These are phyloP conservation scores for Pinus tabuliformis DNA, from an alignment of 75 land plant genomes.

Conservation along the genomic window DNA sequence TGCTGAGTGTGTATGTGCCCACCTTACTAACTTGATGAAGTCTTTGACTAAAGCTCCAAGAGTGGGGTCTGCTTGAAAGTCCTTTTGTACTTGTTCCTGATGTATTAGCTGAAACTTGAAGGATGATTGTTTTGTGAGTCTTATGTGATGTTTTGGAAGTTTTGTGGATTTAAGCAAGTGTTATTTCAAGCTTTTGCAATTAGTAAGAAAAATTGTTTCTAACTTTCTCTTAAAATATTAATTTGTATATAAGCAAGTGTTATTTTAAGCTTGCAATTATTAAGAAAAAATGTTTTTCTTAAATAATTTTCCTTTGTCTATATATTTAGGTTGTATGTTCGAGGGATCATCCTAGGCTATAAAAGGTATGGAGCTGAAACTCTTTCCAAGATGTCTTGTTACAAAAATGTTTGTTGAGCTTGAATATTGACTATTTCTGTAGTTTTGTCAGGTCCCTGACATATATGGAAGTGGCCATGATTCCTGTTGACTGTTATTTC, in stretches of 20 bases:
- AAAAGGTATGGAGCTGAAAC: constrained; percentile 43
- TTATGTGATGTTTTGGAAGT: background rate
- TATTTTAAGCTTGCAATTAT: background rate
- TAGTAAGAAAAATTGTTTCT: background rate
- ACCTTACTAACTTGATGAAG: too few relatives aligned
- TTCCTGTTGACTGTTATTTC: background rate
- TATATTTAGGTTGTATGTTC: constrained; percentile 51
- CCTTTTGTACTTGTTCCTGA: too few relatives aligned
- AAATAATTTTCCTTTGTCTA: background rate
- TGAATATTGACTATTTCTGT: background rate
- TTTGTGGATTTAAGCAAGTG: background rate
- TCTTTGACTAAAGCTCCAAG: too few relatives aligned
- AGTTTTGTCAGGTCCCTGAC: background rate
- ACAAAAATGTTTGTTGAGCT: background rate
- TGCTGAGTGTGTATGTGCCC: too few relatives aligned
- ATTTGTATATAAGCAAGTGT: background rate
- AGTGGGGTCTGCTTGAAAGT: too few relatives aligned
- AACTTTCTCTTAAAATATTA: too few relatives aligned
- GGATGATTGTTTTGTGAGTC: too few relatives aligned
- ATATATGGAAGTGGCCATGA: background rate
- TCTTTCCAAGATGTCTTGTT: background rate
- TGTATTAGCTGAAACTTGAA: background rate
- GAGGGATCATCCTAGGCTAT: constrained; percentile 79
- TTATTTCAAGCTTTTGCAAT: background rate
- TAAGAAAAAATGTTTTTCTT: background rate